Evolutionary conservation across 2,329 filamentous ascomycete genomes (phyloP).

Genomic region (Cordyceps cateniannulata): DNA sequence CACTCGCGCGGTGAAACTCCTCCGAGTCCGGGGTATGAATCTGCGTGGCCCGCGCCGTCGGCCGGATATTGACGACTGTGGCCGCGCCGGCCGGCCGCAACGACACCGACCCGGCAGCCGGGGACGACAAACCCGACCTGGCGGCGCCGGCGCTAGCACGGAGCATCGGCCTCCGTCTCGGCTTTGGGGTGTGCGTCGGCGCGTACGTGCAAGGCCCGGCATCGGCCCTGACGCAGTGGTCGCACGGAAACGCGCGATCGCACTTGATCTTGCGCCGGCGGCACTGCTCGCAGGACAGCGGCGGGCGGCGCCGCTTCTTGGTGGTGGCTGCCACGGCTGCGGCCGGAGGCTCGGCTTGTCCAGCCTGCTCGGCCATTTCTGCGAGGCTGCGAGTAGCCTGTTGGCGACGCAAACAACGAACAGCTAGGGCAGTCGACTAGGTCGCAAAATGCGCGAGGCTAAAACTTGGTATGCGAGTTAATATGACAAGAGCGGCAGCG

Average conservation of each 20-base stretch:
- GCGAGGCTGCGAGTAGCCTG: neutral
- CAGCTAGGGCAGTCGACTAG: no score
- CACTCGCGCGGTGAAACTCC: neutral
- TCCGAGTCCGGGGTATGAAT: neutral
- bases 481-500: no score
- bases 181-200: conserved; percentile 25
- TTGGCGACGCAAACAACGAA: neutral
- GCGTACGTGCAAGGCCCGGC: conserved; percentile 45
- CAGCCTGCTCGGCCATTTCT: conserved; percentile 27
- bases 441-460: no score
- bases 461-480: no score
- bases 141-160: neutral
- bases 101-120: neutral
- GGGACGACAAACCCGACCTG: neutral
- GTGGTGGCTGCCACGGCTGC: neutral
- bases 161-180: neutral
- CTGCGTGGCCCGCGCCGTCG: neutral
- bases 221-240: conserved; percentile 48
- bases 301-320: conserved; percentile 34
- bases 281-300: conserved; percentile 50
- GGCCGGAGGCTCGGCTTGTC: conserved; percentile 29
- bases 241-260: conserved; percentile 52
- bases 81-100: neutral
- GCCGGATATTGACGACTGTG: neutral
- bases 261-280: conserved; percentile 56